Evolutionary conservation across 345 rosid species (phyloP).

Genomic region (Geranium brycei): DNA sequence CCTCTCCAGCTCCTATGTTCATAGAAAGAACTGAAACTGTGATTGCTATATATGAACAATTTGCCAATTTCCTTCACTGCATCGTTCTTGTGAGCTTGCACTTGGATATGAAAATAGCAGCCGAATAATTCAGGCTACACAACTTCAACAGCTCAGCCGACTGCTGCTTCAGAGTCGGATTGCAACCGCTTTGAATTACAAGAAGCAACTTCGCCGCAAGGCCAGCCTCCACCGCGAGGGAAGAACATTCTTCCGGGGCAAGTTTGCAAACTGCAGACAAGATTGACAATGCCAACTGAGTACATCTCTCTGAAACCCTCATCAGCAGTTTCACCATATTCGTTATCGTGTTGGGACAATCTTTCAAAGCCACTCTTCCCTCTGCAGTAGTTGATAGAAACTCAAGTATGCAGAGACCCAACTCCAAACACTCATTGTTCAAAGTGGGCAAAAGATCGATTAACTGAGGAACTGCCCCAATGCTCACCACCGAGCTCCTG

Average conservation of each 20-base stretch:
- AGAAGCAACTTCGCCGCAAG: slow-evolving; percentile 20
- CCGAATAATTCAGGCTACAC: slow-evolving; percentile 52
- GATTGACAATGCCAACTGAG: slow-evolving; percentile 34
- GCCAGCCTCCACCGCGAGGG: slow-evolving; percentile 31
- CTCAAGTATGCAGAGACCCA: slow-evolving; percentile 36
- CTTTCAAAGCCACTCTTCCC: slow-evolving; percentile 50
- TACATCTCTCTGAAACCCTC: slow-evolving; percentile 52
- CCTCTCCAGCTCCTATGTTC: too few relatives aligned
- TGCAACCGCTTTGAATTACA: slow-evolving; percentile 57
- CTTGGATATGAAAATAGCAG: slow-evolving; percentile 49
- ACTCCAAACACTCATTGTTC: slow-evolving; percentile 37
- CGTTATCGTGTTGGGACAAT: slow-evolving; percentile 38
- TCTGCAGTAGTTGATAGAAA: slow-evolving; percentile 26
- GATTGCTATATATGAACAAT: slow-evolving; percentile 8
- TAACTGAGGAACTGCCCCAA: slow-evolving; percentile 22
- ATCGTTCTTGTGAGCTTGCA: slow-evolving; percentile 58
- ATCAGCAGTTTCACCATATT: slow-evolving; percentile 37
- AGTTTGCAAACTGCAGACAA: slow-evolving; percentile 50
- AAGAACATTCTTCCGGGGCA: slow-evolving; percentile 47
- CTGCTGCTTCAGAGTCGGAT: slow-evolving; percentile 39
- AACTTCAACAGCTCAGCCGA: slow-evolving; percentile 54
- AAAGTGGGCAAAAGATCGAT: slow-evolving; percentile 38
- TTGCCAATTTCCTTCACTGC: slow-evolving; percentile 21
- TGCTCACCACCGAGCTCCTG: slow-evolving; percentile 25
- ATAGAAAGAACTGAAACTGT: too few relatives aligned